phyloP scores from a whole-genome alignment of 2,329 filamentous ascomycete genomes.

The Ascocoryne sarcoides region DNA sequence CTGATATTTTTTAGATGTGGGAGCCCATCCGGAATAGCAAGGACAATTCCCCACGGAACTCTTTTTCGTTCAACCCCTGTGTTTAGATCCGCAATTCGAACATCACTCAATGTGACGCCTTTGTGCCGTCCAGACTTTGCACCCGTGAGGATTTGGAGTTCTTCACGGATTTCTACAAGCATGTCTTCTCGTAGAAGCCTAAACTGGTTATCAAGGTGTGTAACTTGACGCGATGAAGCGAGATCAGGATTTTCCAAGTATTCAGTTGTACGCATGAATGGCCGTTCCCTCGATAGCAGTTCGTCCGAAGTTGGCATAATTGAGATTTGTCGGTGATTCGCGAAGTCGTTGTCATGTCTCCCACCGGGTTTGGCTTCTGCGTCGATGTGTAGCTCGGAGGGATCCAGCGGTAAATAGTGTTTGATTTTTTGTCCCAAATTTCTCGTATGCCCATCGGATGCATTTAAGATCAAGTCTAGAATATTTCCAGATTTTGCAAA shows the following conservation, averaged over 20 bases:
- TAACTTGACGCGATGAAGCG: slow-evolving; percentile 31
- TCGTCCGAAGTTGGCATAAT: slow-evolving; percentile 62
- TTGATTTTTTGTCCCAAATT: slow-evolving; percentile 35
- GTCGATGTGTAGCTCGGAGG: slow-evolving; percentile 10
- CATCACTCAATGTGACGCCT: slow-evolving; percentile 31
- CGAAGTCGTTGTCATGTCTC: slow-evolving; percentile 65
- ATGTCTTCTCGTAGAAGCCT: slow-evolving; percentile 64
- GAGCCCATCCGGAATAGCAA: slow-evolving; percentile 37
- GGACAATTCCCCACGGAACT: slow-evolving; percentile 31
- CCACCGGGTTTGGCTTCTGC: slow-evolving; percentile 42
- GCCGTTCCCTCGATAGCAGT: slow-evolving; percentile 40
- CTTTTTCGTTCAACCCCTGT: slow-evolving; percentile 15
- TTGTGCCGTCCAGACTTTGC: slow-evolving; percentile 38
- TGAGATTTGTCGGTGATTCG: slow-evolving; percentile 49
- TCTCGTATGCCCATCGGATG: slow-evolving; percentile 22
- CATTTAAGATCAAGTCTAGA: slow-evolving; percentile 17
- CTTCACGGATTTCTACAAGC: slow-evolving; percentile 55
- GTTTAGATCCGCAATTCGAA: slow-evolving; percentile 32
- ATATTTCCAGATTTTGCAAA: slow-evolving; percentile 25
- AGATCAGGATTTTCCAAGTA: slow-evolving; percentile 36
- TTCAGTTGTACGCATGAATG: slow-evolving; percentile 46
- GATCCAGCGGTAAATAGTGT: slow-evolving; percentile 26
- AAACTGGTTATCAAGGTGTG: slow-evolving; percentile 63
- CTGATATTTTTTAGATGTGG: slow-evolving; percentile 31
- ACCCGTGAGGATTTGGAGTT: slow-evolving; percentile 42